These are phyloP conservation scores for Schizochytrium sp. DNA, from an alignment of 108 stramenopile species.

Conservation along the genomic window DNA sequence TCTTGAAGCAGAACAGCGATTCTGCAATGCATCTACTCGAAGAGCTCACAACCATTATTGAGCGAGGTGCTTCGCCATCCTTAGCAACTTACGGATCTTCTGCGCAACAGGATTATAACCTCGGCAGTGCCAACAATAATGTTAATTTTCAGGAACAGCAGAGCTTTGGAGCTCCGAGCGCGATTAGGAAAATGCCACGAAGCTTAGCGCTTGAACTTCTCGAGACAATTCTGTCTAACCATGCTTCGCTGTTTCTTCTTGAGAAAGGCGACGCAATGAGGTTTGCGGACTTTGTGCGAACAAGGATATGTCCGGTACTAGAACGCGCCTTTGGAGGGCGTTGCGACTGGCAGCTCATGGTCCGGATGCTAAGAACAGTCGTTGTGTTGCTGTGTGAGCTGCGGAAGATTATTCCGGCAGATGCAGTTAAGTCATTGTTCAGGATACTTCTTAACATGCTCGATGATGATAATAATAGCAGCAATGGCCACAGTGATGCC, in stretches of 20 bases:
- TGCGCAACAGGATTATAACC: background rate
- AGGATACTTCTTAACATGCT: background rate
- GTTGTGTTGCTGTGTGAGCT: background rate
- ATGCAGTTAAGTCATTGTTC: background rate
- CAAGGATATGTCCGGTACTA: slow-evolving; percentile 9
- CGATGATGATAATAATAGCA: background rate
- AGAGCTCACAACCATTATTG: slow-evolving; percentile 39
- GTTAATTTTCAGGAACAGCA: background rate
- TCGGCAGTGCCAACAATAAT: too few relatives aligned
- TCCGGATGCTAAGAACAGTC: background rate
- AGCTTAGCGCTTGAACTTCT: slow-evolving; percentile 42
- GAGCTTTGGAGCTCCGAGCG: background rate
- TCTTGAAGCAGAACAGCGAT: background rate
- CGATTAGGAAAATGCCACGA: slow-evolving; percentile 39
- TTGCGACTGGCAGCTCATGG: slow-evolving; percentile 57
- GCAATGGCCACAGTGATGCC: background rate
- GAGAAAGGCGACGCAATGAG: background rate
- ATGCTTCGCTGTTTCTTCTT: slow-evolving; percentile 7
- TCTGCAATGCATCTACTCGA: slow-evolving; percentile 27
- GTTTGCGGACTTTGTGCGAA: slow-evolving; percentile 9
- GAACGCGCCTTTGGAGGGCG: slow-evolving; percentile 17
- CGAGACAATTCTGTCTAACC: slow-evolving; percentile 42
- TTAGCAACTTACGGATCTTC: background rate
- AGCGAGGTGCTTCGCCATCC: slow-evolving; percentile 14
- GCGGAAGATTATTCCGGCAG: background rate